A percentile compares a stretch with the other conserved stretches of the same genome.
Conservation (phyloP, 768 basidiomycete species). For the Dentipellis sp. region DNA sequence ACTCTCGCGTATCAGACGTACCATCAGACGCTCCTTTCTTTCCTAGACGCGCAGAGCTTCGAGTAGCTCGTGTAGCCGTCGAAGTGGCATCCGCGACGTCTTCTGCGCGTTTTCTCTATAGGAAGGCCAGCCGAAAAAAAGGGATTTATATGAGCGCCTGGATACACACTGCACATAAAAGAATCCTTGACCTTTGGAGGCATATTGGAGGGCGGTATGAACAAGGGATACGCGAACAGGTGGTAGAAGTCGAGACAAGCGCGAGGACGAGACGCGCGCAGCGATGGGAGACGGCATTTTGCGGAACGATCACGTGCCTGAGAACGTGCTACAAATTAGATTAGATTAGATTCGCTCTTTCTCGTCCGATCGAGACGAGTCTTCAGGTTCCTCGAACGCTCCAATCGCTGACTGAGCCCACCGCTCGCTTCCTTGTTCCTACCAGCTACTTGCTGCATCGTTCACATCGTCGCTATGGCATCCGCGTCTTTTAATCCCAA, state of each 20-base stretch:
- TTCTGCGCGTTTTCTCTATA: conserved; percentile 53
- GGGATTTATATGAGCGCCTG: conserved; percentile 1
- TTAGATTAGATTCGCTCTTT: not conserved
- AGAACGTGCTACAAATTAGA: not conserved
- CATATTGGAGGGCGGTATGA: conserved; percentile 6
- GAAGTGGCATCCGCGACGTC: conserved; percentile 24
- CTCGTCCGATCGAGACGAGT: not conserved
- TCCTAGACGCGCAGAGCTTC: conserved; percentile 31
- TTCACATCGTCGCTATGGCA: conserved; percentile 24
- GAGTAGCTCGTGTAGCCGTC: conserved; percentile 33
- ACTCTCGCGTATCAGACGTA: conserved; percentile 9
- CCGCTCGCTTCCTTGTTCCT: not conserved
- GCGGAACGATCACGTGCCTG: not conserved
- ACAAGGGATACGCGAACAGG: conserved; percentile 6
- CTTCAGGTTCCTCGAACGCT: not conserved
- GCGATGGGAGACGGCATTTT: not conserved
- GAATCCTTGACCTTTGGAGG: conserved; percentile 8
- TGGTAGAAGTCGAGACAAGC: not conserved
- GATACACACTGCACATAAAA: not conserved
- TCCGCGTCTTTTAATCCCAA: conserved; percentile 80
- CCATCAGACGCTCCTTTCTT: conserved; percentile 18
- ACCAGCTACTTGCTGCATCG: not conserved
- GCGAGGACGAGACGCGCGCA: not conserved
- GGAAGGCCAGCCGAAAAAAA: not conserved
- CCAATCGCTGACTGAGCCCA: not conserved